These are phyloP conservation scores for Mortierella sp. DNA, from an alignment of 371 early-diverging fungal species.

Conservation along the genomic window DNA sequence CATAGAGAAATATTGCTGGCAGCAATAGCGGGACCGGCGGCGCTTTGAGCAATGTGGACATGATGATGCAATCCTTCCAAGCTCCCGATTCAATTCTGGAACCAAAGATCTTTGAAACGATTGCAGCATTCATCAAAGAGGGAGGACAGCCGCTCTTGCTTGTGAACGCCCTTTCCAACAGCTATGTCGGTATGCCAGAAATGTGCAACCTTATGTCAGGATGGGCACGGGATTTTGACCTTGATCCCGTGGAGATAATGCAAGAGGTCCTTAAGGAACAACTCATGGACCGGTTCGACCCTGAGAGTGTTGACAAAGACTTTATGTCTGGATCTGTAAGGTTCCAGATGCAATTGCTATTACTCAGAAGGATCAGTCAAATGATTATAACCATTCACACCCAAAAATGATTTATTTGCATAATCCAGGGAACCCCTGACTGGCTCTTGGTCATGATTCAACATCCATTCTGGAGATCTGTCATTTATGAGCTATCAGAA, in stretches of 20 bases:
- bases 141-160: conserved; percentile 78
- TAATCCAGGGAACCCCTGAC: conserved; percentile 50
- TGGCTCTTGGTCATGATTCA: conserved; percentile 68
- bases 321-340: conserved; percentile 61
- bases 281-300: conserved; percentile 71
- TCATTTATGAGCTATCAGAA: conserved; percentile 74
- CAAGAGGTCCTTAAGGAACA: conserved; percentile 65
- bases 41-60: conserved; percentile 16
- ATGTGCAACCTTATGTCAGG: conserved; percentile 72
- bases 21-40: conserved; percentile 1
- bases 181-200: conserved; percentile 76
- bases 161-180: conserved; percentile 68
- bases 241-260: conserved; percentile 62
- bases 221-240: conserved; percentile 61
- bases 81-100: conserved; percentile 75
- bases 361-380: background rate
- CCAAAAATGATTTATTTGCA: background rate
- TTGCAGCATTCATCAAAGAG: conserved; percentile 63
- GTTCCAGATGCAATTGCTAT: background rate
- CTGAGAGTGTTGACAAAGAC: conserved; percentile 65
- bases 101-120: conserved; percentile 62
- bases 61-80: conserved; percentile 42
- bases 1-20: conserved; percentile 4
- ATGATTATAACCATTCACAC: background rate
- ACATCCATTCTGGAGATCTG: conserved; percentile 71